phyloP scores from a whole-genome alignment of 495 filamentous ascomycete genomes.

The Jackrogersella minutella region DNA sequence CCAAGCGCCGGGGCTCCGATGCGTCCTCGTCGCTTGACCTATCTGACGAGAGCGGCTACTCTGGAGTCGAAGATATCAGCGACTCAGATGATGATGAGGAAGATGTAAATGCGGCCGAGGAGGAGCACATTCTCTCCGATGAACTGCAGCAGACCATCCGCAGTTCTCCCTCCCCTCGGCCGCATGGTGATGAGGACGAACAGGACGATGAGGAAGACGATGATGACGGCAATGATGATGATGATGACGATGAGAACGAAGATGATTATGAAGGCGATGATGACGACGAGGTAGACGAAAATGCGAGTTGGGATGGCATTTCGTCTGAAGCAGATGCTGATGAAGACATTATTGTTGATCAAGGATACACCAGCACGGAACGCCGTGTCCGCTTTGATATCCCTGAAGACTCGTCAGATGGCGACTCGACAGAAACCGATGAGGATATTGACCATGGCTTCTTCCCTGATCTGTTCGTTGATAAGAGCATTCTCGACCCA shows the following conservation, averaged over 20 bases:
- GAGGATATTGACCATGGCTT: constrained; percentile 58
- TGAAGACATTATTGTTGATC: constrained; percentile 54
- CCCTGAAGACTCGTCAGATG: constrained; percentile 55
- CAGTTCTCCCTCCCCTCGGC: constrained; percentile 53
- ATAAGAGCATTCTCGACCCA: constrained; percentile 74
- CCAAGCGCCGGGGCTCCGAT: constrained; percentile 51
- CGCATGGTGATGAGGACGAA: constrained; percentile 46
- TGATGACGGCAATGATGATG: constrained; percentile 48
- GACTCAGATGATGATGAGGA: constrained; percentile 77
- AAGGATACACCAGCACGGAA: constrained; percentile 55
- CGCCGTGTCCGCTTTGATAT: constrained; percentile 63
- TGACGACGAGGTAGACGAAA: constrained; percentile 54
- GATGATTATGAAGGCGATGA: constrained; percentile 49
- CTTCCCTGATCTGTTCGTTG: constrained; percentile 75
- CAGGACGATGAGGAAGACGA: constrained; percentile 47
- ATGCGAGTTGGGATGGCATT: constrained; percentile 66
- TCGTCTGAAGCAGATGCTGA: constrained; percentile 55
- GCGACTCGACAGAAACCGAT: constrained; percentile 55
- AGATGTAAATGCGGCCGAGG: constrained; percentile 75
- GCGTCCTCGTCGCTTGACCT: constrained; percentile 57
- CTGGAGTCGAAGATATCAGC: constrained; percentile 77
- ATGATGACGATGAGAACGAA: constrained; percentile 50
- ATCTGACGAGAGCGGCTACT: constrained; percentile 74
- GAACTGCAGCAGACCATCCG: constrained; percentile 44
- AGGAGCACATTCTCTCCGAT: constrained; percentile 68